These are phyloP conservation scores for Calvatia gigantea DNA, from an alignment of 768 basidiomycete genomes.

Conservation along the genomic window DNA sequence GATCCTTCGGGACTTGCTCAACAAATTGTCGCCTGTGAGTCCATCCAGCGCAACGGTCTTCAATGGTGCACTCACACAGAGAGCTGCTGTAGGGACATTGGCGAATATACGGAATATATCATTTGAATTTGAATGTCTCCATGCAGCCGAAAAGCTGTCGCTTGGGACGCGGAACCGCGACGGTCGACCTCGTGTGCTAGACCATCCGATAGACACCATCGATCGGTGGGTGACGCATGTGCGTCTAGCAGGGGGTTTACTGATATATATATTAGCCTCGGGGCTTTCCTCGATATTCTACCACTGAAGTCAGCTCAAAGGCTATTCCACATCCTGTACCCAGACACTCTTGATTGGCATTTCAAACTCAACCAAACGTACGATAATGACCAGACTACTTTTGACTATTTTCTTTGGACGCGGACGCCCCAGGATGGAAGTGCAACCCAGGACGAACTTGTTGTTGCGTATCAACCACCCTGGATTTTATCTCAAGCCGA, in stretches of 20 bases:
- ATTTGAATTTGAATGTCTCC: background rate
- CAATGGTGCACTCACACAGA: background rate
- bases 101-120: background rate
- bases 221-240: conserved; percentile 30
- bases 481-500: conserved; percentile 55
- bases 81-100: background rate
- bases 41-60: background rate
- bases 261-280: background rate
- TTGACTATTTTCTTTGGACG: conserved; percentile 45
- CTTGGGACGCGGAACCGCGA: conserved; percentile 14
- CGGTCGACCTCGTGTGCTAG: conserved; percentile 28
- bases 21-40: background rate
- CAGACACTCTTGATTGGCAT: conserved; percentile 37
- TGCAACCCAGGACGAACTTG: conserved; percentile 30
- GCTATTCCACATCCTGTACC: conserved; percentile 41
- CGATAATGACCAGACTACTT: conserved; percentile 27
- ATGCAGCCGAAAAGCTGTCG: conserved; percentile 2
- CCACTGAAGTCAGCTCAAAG: conserved; percentile 50
- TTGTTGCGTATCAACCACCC: conserved; percentile 59
- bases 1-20: conserved; percentile 14
- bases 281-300: conserved; percentile 25
- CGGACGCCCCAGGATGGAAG: conserved; percentile 17
- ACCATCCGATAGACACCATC: conserved; percentile 37
- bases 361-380: conserved; percentile 31
- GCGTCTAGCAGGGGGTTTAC: too few relatives aligned